Base-by-base conservation (phyloP, 2,329 filamentous ascomycete genomes). In the Cryphonectria parasitica region DNA sequence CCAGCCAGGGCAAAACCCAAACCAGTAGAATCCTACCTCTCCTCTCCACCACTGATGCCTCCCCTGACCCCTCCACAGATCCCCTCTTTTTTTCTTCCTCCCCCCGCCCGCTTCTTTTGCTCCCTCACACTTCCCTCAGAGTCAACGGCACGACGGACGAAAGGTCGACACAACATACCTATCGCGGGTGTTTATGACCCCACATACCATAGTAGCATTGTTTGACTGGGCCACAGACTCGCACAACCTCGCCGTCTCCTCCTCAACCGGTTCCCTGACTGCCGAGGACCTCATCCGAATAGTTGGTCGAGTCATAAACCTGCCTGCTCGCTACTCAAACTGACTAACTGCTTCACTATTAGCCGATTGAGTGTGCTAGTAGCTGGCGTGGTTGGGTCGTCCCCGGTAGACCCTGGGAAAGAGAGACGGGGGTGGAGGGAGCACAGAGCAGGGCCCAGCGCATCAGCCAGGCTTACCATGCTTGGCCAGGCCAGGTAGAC, bases 261-360 rank as follows among this genome's bases (percentile, higher is more conserved):
- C 34, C 19, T 39, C 25, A 28, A 58, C 54, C 6, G 25, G 54
- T 19, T 58, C 25, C 13, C 15, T 31, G 54, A 58, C 54, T 58
- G 25, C 54, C 45, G 45, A 49, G 6, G 6, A n/a, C 45, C 34
- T n/a, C 28, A 22, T 34, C 31, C 54, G 54, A 58, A 15, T 58
- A 28, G 28, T 3, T 8, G 3, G 25, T 28, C 52, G 52, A 56
- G n/a, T 56, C 54, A 58, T 58, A 31, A 2, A 17, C 54, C 54
- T 58, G 56, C 56, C 56, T 25, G 19, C 56, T 36, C 31, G 13
- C 56, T 60, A 60, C 56, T 36, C 28, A 36, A 36, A 60, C 56
- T 60, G 56, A 60, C 56, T 60, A 60, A 60, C 52, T 28, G n/a
- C 52, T 28, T 54, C 52, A 54, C 52, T 28, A 54, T 54, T 54